phyloP scores from a whole-genome alignment of 129 eudicot genomes.

The Mikania micrantha region DNA sequence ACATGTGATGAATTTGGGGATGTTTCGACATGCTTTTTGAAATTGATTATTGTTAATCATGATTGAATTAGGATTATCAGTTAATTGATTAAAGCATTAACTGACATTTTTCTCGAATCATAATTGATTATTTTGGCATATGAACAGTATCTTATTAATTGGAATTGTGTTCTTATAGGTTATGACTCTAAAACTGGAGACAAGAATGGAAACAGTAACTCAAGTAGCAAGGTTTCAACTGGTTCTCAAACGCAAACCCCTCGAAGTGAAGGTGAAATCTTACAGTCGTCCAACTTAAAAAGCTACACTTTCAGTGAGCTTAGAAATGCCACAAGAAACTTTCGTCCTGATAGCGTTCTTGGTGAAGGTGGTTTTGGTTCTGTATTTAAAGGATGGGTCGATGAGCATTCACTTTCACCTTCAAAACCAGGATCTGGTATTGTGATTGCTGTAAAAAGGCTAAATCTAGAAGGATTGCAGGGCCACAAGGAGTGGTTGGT shows the following conservation, averaged over 20 bases:
- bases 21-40: too few relatives aligned
- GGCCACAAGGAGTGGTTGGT: constrained; percentile 87
- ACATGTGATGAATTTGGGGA: neutral
- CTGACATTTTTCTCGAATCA: too few relatives aligned
- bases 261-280: constrained; percentile 44
- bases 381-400: constrained; percentile 72
- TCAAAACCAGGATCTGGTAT: constrained; percentile 64
- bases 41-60: neutral
- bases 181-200: constrained; percentile 44
- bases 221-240: constrained; percentile 52
- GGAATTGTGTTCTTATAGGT: constrained; percentile 18
- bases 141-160: neutral
- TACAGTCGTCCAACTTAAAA: constrained; percentile 47
- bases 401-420: constrained; percentile 54
- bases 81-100: neutral
- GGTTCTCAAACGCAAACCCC: constrained; percentile 56
- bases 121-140: too few relatives aligned
- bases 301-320: constrained; percentile 43
- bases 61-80: neutral
- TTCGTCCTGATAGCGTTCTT: constrained; percentile 71
- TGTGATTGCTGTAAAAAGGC: constrained; percentile 64
- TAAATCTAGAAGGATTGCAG: constrained; percentile 75
- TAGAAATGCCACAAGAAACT: constrained; percentile 55
- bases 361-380: constrained; percentile 83
- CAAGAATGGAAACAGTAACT: constrained; percentile 43